A percentile compares a stretch with the other conserved stretches of the same genome.
Conservation (phyloP, 2,329 filamentous ascomycete genomes). For the Westerdykella sp. region DNA sequence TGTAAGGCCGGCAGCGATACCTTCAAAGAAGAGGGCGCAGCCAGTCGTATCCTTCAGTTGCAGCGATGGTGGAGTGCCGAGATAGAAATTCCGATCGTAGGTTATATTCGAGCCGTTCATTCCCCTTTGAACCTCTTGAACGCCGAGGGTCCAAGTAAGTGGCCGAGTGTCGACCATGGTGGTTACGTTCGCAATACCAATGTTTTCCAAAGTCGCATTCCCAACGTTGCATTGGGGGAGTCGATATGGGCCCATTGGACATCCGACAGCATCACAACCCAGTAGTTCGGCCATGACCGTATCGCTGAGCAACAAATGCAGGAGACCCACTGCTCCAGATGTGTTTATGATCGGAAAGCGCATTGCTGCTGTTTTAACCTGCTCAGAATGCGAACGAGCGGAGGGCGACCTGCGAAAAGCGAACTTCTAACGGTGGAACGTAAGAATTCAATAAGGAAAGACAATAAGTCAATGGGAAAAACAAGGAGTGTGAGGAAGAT, state of each 20-base stretch:
- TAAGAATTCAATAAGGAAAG: too few species aligned
- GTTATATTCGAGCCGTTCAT: too few species aligned
- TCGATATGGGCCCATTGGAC: slow-evolving; percentile 4
- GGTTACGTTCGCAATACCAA: slow-evolving; percentile 4
- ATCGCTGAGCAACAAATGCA: not conserved
- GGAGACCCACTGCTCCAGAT: not conserved
- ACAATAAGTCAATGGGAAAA: too few species aligned
- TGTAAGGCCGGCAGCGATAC: not conserved
- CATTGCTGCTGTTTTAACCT: too few species aligned
- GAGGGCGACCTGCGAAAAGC: too few species aligned
- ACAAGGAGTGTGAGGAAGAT: too few species aligned
- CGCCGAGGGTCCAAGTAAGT: slow-evolving; percentile 4
- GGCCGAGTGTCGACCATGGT: slow-evolving; percentile 1
- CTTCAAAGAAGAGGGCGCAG: slow-evolving; percentile 6
- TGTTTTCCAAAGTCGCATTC: slow-evolving; percentile 1
- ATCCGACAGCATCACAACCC: slow-evolving; percentile 4
- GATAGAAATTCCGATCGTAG: slow-evolving; percentile 6
- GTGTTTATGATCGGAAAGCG: too few species aligned
- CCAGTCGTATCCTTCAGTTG: slow-evolving; percentile 1
- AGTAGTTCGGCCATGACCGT: slow-evolving; percentile 1
- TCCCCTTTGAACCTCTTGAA: not conserved
- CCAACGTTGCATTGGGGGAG: slow-evolving; percentile 1
- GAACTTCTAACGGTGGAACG: too few species aligned
- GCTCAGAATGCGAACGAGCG: too few species aligned
- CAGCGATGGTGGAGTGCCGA: slow-evolving; percentile 3